Conservation (phyloP, 73 alveolate species). For the Effrenium voratum region DNA sequence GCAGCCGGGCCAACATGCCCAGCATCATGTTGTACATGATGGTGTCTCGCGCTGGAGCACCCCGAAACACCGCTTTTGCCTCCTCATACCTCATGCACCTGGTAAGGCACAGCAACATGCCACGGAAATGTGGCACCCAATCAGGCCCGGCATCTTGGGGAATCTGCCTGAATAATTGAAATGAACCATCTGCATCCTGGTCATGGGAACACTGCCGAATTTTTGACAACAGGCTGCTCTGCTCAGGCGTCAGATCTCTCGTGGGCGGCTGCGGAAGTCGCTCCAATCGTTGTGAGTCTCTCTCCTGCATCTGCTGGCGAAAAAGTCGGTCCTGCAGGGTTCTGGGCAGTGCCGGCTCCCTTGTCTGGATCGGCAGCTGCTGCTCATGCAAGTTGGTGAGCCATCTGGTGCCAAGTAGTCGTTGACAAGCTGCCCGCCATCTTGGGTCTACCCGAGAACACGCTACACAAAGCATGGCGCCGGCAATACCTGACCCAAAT, state of each 20-base stretch:
- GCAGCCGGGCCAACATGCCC: constrained; percentile 10
- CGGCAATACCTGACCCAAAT: too few relatives aligned
- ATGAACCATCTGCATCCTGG: background rate
- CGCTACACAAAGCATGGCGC: too few relatives aligned
- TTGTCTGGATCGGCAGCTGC: too few relatives aligned
- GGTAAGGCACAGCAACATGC: background rate
- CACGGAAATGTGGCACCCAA: constrained; percentile 11
- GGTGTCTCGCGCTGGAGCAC: background rate
- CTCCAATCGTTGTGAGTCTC: too few relatives aligned
- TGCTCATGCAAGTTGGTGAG: too few relatives aligned
- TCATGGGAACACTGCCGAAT: background rate
- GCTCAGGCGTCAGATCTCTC: background rate
- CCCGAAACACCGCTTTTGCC: background rate
- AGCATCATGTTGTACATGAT: constrained; percentile 3
- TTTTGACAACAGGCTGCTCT: background rate
- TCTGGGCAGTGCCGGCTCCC: too few relatives aligned
- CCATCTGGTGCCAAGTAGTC: too few relatives aligned
- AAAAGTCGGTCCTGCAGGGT: too few relatives aligned
- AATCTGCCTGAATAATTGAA: background rate
- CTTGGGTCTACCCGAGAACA: too few relatives aligned
- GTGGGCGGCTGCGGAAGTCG: too few relatives aligned
- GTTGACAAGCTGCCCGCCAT: too few relatives aligned
- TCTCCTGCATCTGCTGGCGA: too few relatives aligned
- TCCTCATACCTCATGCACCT: background rate
- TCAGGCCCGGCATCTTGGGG: constrained; percentile 2